Conservation (phyloP, 345 rosid genomes). For the Gossypioides kirkii region DNA sequence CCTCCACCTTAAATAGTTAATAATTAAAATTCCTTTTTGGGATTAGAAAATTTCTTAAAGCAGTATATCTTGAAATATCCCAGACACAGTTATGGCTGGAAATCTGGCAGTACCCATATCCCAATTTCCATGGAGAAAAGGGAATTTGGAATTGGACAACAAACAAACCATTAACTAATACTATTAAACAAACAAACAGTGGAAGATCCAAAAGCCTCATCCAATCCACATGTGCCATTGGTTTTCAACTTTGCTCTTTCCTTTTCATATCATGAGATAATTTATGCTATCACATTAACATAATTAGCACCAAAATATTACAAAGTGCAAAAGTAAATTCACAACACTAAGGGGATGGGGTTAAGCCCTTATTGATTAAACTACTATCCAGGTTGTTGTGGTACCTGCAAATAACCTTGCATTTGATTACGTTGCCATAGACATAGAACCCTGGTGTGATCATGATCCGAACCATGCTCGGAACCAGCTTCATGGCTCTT, state of each 20-base stretch:
- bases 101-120: conserved; percentile 10
- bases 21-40: too few relatives aligned
- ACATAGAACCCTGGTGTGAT: conserved; percentile 92
- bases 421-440: conserved; percentile 70
- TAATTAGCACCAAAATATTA: neutral
- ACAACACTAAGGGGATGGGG: conserved; percentile 21
- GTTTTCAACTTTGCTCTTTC: neutral
- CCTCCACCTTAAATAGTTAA: neutral
- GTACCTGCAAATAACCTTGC: conserved; percentile 85
- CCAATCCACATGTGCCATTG: conserved; percentile 15
- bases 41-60: neutral
- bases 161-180: neutral
- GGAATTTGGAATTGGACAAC: neutral
- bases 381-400: conserved; percentile 23
- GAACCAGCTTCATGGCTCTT: conserved; percentile 44
- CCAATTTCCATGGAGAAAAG: neutral
- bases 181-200: neutral
- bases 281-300: conserved; percentile 16
- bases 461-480: conserved; percentile 62
- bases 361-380: conserved; percentile 20
- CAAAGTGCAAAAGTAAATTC: conserved; percentile 11
- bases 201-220: conserved; percentile 23
- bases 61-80: neutral
- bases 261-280: neutral
- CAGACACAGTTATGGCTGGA: neutral